A percentile compares a stretch with the other conserved stretches of the same genome.
Evolutionary conservation across 768 basidiomycete genomes (phyloP).

Genomic region (Tulasnella sp.): DNA sequence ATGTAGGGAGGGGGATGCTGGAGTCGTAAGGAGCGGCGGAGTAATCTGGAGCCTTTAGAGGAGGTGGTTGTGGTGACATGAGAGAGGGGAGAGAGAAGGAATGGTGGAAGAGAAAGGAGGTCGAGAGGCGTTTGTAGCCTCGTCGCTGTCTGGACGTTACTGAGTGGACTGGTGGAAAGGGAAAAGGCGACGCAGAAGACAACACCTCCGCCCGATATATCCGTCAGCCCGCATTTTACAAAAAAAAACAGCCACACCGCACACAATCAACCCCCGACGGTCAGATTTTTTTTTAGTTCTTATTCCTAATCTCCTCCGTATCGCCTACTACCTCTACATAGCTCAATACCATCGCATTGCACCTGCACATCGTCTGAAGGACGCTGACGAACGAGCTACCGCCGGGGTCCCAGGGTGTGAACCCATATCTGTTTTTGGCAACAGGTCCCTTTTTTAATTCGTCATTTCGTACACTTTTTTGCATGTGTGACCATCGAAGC

Average conservation of each 20-base stretch:
- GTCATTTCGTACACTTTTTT: background rate
- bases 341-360: background rate
- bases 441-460: background rate
- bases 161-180: conserved; percentile 6
- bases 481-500: background rate
- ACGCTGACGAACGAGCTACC: background rate
- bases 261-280: background rate
- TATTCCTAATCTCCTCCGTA: background rate
- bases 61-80: background rate
- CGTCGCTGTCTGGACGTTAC: conserved; percentile 11
- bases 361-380: background rate
- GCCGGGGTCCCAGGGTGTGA: background rate
- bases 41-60: background rate
- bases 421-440: background rate
- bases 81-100: background rate
- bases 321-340: background rate
- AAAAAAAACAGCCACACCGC: background rate
- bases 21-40: conserved; percentile 18
- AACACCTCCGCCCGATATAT: background rate
- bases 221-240: background rate
- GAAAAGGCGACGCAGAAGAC: conserved; percentile 2
- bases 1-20: conserved; percentile 57
- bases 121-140: conserved; percentile 9
- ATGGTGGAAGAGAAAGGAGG: conserved; percentile 3
- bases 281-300: background rate